These are phyloP conservation scores for Candida jianshihensis DNA, from an alignment of 805 yeast species.

Conservation along the genomic window DNA sequence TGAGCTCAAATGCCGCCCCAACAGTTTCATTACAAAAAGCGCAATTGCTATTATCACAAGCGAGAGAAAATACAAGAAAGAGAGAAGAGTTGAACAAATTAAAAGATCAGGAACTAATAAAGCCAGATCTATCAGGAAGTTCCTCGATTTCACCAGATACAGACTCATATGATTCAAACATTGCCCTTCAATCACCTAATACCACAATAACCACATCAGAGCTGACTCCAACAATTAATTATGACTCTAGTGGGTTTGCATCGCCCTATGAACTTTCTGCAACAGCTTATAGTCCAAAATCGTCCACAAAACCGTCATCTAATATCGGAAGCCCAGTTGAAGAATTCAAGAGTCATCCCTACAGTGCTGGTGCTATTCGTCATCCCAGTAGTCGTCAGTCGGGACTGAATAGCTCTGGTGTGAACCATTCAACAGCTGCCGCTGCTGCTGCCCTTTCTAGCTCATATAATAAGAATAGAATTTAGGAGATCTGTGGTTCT, in stretches of 20 bases:
- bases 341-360: constrained; percentile 20
- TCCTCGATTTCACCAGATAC: constrained; percentile 25
- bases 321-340: constrained; percentile 13
- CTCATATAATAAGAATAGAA: neutral
- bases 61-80: constrained; percentile 63
- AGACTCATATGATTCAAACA: constrained; percentile 22
- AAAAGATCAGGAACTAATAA: constrained; percentile 18
- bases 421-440: constrained; percentile 1
- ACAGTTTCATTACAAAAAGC: constrained; percentile 85
- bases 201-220: constrained; percentile 36
- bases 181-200: constrained; percentile 23
- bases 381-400: constrained; percentile 16
- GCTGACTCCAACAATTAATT: constrained; percentile 16
- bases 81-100: constrained; percentile 37
- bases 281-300: constrained; percentile 49
- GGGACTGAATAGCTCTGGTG: no score
- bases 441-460: constrained; percentile 14
- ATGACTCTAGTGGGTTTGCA: constrained; percentile 42
- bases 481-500: no score
- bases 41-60: constrained; percentile 75
- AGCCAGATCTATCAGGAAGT: constrained; percentile 23
- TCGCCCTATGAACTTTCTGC: constrained; percentile 66
- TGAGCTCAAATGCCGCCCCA: constrained; percentile 92
- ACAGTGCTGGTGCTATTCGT: constrained; percentile 14
- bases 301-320: constrained; percentile 14